These are phyloP conservation scores for Picochlorum sp. DNA, from an alignment of 139 green algal genomes.

Conservation along the genomic window DNA sequence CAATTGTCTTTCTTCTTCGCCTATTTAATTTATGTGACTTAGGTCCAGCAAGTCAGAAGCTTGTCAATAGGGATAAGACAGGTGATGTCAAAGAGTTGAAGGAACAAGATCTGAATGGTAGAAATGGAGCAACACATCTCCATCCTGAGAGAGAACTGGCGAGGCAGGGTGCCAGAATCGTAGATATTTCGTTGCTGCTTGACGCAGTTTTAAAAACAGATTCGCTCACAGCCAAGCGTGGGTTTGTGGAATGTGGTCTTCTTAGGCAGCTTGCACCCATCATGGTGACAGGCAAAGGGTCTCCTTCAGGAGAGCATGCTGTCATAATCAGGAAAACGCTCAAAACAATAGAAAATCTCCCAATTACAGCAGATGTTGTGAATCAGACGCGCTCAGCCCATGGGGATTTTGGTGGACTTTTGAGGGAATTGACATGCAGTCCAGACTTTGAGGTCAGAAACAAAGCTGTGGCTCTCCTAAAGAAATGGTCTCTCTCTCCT, in stretches of 20 bases:
- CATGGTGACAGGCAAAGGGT: slow-evolving; percentile 34
- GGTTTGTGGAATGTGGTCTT: slow-evolving; percentile 60
- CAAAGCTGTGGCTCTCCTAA: slow-evolving; percentile 39
- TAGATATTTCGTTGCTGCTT: slow-evolving; percentile 75
- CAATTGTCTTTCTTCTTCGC: slow-evolving; percentile 40
- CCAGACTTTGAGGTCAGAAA: slow-evolving; percentile 53
- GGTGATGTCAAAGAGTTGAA: not conserved
- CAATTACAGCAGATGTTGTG: slow-evolving; percentile 50
- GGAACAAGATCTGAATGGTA: slow-evolving; percentile 1
- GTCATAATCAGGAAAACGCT: slow-evolving; percentile 52
- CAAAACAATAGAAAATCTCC: slow-evolving; percentile 49
- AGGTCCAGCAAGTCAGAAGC: slow-evolving; percentile 18
- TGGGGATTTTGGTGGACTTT: slow-evolving; percentile 66
- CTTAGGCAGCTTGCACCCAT: slow-evolving; percentile 57
- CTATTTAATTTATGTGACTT: slow-evolving; percentile 92
- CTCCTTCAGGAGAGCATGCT: slow-evolving; percentile 40
- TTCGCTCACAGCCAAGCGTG: slow-evolving; percentile 13
- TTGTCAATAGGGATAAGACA: not conserved
- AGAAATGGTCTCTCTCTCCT: slow-evolving; percentile 34
- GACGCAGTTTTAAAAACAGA: slow-evolving; percentile 68
- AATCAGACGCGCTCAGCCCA: slow-evolving; percentile 53
- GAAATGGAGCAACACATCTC: slow-evolving; percentile 19
- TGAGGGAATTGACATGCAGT: slow-evolving; percentile 42
- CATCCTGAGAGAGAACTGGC: slow-evolving; percentile 16
- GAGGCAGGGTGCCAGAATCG: slow-evolving; percentile 66